These are phyloP conservation scores for Penicillium bialowiezense DNA, from an alignment of 495 filamentous ascomycete species.

Conservation along the genomic window DNA sequence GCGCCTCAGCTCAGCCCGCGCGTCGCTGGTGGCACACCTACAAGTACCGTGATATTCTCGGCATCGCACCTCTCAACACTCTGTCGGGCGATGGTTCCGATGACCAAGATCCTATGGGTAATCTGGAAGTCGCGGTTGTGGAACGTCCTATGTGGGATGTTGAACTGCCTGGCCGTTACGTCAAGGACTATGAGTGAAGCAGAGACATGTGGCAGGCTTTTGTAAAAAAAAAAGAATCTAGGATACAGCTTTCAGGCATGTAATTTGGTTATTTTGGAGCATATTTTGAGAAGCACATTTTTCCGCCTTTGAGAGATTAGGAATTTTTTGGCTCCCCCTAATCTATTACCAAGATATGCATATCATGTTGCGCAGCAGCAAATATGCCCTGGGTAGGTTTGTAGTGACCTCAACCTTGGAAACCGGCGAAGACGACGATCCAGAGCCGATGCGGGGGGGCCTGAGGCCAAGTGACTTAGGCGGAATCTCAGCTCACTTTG, in stretches of 20 bases:
- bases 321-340: too few relatives aligned
- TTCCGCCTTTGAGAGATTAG: conserved; percentile 23
- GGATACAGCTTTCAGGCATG: conserved; percentile 7
- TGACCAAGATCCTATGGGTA: conserved; percentile 20
- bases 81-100: conserved; percentile 21
- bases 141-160: conserved; percentile 86
- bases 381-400: too few relatives aligned
- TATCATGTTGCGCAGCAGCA: too few relatives aligned
- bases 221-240: conserved; percentile 2
- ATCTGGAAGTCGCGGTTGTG: conserved; percentile 77
- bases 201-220: neutral
- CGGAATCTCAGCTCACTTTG: neutral
- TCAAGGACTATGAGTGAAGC: conserved; percentile 61
- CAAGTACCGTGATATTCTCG: conserved; percentile 88
- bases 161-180: conserved; percentile 71
- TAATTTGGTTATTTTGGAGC: conserved; percentile 9
- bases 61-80: conserved; percentile 67
- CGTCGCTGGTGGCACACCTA: conserved; percentile 72
- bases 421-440: neutral
- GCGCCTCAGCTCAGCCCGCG: conserved; percentile 19
- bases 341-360: too few relatives aligned
- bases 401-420: neutral
- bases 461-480: neutral
- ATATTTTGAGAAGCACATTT: conserved; percentile 22
- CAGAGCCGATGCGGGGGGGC: conserved; percentile 1